Percentiles rank a stretch among this genome's conserved stretches.
These are phyloP conservation scores for Chrysanthemum lavandulifolium DNA, from an alignment of 129 eudicot genomes.

Conservation along the genomic window DNA sequence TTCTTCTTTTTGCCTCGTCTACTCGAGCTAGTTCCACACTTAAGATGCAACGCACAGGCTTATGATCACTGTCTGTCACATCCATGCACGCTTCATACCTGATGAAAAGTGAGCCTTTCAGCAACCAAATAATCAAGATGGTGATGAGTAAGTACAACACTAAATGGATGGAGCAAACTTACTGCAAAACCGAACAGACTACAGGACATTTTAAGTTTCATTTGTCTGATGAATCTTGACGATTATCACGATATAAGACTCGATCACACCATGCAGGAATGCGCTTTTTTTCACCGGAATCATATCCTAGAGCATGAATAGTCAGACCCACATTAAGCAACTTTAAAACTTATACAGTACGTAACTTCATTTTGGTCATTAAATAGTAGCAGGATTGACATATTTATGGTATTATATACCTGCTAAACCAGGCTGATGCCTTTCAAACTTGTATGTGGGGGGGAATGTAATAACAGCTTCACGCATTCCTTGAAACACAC, in stretches of 20 bases:
- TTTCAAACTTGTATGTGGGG: too few relatives aligned
- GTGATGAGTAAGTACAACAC: neutral
- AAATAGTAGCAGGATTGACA: too few relatives aligned
- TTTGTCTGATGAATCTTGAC: conserved; percentile 55
- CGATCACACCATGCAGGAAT: conserved; percentile 99
- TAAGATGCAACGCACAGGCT: conserved; percentile 90
- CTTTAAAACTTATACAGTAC: too few relatives aligned
- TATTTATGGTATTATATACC: too few relatives aligned
- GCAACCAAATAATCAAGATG: conserved; percentile 8
- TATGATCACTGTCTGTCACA: conserved; percentile 95
- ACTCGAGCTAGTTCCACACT: conserved; percentile 85
- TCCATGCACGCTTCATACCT: conserved; percentile 99
- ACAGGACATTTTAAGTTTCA: conserved; percentile 91
- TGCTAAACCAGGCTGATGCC: too few relatives aligned
- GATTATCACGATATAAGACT: conserved; percentile 82
- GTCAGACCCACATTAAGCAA: too few relatives aligned
- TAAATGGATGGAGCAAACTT: conserved; percentile 31
- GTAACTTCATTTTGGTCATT: too few relatives aligned
- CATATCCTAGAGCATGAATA: too few relatives aligned
- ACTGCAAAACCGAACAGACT: conserved; percentile 66
- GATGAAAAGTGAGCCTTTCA: conserved; percentile 8
- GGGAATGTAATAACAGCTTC: too few relatives aligned
- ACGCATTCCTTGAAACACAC: too few relatives aligned
- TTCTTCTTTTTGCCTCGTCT: conserved; percentile 86
- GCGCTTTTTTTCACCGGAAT: conserved; percentile 1